Percentiles rank a stretch among this genome's conserved stretches.
phyloP scores from a whole-genome alignment of 1,284 basidiomycete species.

The Thelephora terrestris region DNA sequence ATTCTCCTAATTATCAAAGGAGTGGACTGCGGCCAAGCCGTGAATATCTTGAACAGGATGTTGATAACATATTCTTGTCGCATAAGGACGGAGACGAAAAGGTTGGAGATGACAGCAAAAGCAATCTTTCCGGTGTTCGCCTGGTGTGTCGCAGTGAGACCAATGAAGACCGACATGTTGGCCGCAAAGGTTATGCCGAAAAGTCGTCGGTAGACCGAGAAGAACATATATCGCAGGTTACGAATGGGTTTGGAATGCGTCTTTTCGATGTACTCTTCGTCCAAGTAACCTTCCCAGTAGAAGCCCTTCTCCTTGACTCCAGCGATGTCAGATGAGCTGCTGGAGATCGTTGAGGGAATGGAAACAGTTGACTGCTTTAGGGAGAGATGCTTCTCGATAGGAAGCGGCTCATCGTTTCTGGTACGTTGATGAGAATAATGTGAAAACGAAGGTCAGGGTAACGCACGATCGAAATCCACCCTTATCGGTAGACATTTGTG shows the following conservation, averaged over 20 bases:
- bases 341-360: not conserved
- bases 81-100: constrained; percentile 49
- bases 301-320: constrained; percentile 19
- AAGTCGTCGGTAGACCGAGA: constrained; percentile 45
- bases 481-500: no score
- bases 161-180: constrained; percentile 44
- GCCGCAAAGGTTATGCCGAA: constrained; percentile 46
- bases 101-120: constrained; percentile 39
- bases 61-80: constrained; percentile 54
- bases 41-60: constrained; percentile 41
- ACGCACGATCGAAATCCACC: no score
- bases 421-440: no score
- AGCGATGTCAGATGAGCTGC: constrained; percentile 11
- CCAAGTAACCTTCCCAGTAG: constrained; percentile 41
- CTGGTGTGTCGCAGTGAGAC: constrained; percentile 27
- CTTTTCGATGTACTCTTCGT: constrained; percentile 42
- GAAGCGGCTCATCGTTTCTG: no score
- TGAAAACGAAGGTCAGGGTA: no score
- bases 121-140: constrained; percentile 36
- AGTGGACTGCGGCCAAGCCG: constrained; percentile 39
- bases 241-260: constrained; percentile 34
- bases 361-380: not conserved
- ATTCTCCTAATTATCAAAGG: constrained; percentile 41
- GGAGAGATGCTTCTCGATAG: no score
- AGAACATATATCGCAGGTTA: constrained; percentile 44